Evolutionary conservation across 1,284 basidiomycete genomes (phyloP), one percentile per base, ranked within the genome.

Genomic region (Boletus smithii): DNA sequence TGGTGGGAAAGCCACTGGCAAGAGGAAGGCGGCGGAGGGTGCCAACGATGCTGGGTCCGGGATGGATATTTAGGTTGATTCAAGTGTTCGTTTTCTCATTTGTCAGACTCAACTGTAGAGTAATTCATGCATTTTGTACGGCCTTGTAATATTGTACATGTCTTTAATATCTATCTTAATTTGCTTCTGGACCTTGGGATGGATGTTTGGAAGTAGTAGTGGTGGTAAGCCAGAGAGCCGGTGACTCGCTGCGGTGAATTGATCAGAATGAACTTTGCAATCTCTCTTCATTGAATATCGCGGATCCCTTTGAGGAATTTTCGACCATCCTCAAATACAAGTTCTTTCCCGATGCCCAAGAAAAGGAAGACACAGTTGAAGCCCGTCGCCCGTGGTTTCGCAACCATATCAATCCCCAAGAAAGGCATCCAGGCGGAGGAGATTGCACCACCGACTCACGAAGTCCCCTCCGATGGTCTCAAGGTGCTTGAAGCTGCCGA

Each of bases 331-430:
- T 27, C 27, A 24, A 38, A 34, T 35, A 8, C 29, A 13, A 17
- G 17, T n/a, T 31, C 23, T 22, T 29, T 24, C 27, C 38, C 50
- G 56, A 89, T 91, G 88, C 78, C 83, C 42, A 94, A 94, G 76
- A 94, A 91, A 74, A 91, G 85, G 76, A 93, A 90, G 70, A 79
- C 82, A 2, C 84, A 89, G 56, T 63, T 90, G 58, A 92, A 91
- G 69, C 83, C 87, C 49, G 72, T 86, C 50, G 77, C 64, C 32
- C 76, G 84, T 48, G 90, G 88, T 13, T 93, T 95, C 61, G 88
- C 91, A 32, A 94, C 92, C 1, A 91, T 88, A 8, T 97, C 94
- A 22, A 79, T 85, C 40, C 91, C 85, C 46, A 95, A 90, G 77
- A 95, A 91, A 69, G 72, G 74, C 35, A 66, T 70, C 18, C 69